Evolutionary conservation across 2,329 filamentous ascomycete genomes (phyloP).

Genomic region (Alternaria sp.): DNA sequence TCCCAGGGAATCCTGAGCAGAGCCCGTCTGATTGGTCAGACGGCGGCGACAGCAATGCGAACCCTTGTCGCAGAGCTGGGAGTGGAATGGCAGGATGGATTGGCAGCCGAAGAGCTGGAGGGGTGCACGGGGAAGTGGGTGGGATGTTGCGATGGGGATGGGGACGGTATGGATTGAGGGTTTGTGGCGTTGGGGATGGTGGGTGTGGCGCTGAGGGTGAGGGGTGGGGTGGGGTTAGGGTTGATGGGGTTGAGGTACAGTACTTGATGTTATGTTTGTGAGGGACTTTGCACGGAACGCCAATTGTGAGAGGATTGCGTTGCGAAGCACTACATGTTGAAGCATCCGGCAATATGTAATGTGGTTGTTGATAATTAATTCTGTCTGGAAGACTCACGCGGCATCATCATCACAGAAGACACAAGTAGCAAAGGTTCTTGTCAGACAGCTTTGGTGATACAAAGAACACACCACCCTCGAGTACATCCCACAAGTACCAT

Average conservation of each 20-base stretch:
- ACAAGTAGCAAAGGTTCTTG: background rate
- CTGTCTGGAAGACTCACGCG: background rate
- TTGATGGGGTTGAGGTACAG: background rate
- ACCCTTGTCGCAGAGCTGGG: background rate
- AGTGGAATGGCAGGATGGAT: slow-evolving; percentile 5
- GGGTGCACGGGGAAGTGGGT: slow-evolving; percentile 6
- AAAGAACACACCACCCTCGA: background rate
- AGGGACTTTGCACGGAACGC: background rate
- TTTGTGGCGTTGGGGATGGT: background rate
- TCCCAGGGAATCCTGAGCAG: slow-evolving; percentile 31
- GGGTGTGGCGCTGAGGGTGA: background rate
- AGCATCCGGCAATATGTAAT: background rate
- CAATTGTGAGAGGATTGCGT: background rate
- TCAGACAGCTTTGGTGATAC: background rate
- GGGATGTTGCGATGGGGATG: background rate
- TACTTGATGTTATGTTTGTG: background rate
- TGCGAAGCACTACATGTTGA: background rate
- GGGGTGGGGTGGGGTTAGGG: background rate
- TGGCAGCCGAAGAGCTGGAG: slow-evolving; percentile 11
- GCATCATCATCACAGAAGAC: background rate
- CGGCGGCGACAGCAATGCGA: slow-evolving; percentile 3
- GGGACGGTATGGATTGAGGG: background rate
- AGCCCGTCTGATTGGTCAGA: slow-evolving; percentile 30
- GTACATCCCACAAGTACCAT: background rate
- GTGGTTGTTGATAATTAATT: background rate